Evolutionary conservation across 495 filamentous ascomycete genomes (phyloP), one percentile per base, ranked within the genome.

Genomic region (Penicillium bialowiezense): DNA sequence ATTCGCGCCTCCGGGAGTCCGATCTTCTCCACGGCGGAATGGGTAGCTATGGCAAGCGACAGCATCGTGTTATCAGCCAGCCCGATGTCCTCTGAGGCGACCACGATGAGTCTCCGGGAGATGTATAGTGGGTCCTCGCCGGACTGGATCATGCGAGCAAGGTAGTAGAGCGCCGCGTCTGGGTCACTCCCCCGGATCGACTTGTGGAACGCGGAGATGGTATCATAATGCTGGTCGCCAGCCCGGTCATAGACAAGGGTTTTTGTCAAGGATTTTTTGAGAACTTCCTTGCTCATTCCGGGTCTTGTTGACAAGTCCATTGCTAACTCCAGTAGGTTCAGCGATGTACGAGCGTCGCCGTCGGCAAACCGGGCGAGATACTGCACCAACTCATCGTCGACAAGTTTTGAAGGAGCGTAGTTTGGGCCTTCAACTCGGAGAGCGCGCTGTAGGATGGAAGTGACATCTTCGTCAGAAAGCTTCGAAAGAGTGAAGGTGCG

Each of bases 151-250:
- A 98, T 98, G 36, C 93, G 86, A 3, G 87, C 86, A 5, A 98
- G 81, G 64, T 97, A 98, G 70, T 96, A 97, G 2, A 98, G 75
- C 1, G 91, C 76, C 0, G 91, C 93, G 67, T 97, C 86, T 2
- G 92, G 70, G 60, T 93, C 82, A 44, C 83, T 87, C 17, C 93
- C 93, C 14, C 93, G 88, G 21, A 97, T 81, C 12, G 89, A 90
- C 55, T 98, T 98, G 74, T 98, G 93, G 63, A 98, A 93, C 37
- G 93, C 93, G 2, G 89, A 95, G 56, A 98, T 97, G 41, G 87
- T 90, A 60, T 97, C 91, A 52, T 80, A 98, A 67, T 97, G 93
- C 62, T 95, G 88, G 68, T 98, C 93, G 19, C 93, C 93, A 1
- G 88, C 87, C 35, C 93, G 83, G 69, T 98, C 93, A 72, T 97